phyloP scores from a whole-genome alignment of 129 eudicot species.

The Deinandra increscens region DNA sequence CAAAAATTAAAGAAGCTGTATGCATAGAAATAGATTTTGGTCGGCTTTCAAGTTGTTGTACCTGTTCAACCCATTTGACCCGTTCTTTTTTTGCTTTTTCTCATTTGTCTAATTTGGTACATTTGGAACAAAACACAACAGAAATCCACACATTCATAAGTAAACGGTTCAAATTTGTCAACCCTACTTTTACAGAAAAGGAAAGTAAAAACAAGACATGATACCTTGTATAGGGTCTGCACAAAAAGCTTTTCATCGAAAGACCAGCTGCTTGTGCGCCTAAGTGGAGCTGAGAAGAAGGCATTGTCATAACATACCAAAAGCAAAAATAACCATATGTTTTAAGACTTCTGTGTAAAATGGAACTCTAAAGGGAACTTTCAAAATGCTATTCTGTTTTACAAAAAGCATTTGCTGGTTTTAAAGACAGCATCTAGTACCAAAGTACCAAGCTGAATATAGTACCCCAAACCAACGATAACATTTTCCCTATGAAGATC shows the following conservation, averaged over 20 bases:
- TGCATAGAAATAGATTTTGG: neutral
- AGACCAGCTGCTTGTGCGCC: slow-evolving; percentile 72
- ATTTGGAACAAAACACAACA: neutral
- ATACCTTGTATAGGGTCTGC: slow-evolving; percentile 89
- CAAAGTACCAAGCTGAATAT: slow-evolving; percentile 15
- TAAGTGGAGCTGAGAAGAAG: slow-evolving; percentile 64
- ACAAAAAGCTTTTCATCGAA: slow-evolving; percentile 82
- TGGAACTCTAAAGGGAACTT: neutral
- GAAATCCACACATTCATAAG: neutral
- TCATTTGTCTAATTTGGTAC: neutral
- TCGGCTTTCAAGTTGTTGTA: neutral
- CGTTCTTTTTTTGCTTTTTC: too few relatives aligned
- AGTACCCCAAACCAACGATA: neutral
- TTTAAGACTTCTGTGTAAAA: neutral
- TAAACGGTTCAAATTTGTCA: neutral
- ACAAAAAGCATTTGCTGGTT: neutral
- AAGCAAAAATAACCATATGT: neutral
- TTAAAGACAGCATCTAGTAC: slow-evolving; percentile 4
- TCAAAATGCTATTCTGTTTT: neutral
- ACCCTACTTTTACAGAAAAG: neutral
- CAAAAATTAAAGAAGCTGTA: neutral
- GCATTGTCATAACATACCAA: slow-evolving; percentile 16
- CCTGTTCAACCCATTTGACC: neutral
- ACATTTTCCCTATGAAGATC: neutral
- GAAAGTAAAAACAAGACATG: neutral